phyloP scores from a whole-genome alignment of 129 eudicot genomes.

The sunflower (Helianthus annuus) region DNA sequence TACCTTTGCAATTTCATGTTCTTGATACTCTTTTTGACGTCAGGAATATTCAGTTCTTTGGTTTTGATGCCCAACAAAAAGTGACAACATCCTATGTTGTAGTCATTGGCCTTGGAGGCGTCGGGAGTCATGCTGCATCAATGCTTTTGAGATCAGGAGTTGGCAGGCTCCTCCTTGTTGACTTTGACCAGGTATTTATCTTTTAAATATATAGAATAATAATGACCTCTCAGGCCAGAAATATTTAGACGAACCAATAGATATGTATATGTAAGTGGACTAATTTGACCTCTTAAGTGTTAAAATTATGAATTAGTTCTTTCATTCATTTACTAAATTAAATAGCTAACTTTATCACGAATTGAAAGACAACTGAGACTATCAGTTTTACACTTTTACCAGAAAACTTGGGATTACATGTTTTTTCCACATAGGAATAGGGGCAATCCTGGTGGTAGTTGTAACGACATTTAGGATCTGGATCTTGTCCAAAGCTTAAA shows the following conservation, averaged over 20 bases:
- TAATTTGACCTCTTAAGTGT: background rate
- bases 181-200: slow-evolving; percentile 88
- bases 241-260: background rate
- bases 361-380: background rate
- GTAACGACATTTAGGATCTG: background rate
- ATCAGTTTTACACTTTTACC: background rate
- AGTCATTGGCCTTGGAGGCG: slow-evolving; percentile 98
- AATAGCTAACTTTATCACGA: background rate
- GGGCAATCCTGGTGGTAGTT: slow-evolving; percentile 1
- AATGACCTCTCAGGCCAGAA: background rate
- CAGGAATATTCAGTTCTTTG: slow-evolving; percentile 97
- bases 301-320: background rate
- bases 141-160: slow-evolving; percentile 99
- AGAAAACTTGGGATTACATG: background rate
- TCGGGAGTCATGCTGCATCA: slow-evolving; percentile 99
- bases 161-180: slow-evolving; percentile 92
- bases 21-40: slow-evolving; percentile 20
- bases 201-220: background rate
- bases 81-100: slow-evolving; percentile 82
- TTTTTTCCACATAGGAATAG: background rate
- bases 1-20: background rate
- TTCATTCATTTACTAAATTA: background rate
- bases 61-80: slow-evolving; percentile 77
- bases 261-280: background rate
- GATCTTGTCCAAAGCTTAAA: slow-evolving; percentile 5